Evolutionary conservation across 768 basidiomycete species (phyloP).

Genomic region (Pholiota molesta): DNA sequence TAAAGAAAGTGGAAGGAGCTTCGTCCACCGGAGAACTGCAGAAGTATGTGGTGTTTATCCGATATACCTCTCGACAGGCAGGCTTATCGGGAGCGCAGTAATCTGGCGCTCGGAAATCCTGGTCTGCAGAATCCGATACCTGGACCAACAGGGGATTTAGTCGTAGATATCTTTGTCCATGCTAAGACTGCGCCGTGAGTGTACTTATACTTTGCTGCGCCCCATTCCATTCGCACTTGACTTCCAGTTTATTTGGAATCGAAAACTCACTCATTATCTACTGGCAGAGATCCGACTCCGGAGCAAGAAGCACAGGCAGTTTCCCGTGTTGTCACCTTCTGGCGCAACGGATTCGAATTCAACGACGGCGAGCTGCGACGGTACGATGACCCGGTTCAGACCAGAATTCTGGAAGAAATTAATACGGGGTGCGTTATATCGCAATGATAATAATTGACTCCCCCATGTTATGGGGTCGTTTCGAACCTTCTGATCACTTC

Average conservation of each 20-base stretch:
- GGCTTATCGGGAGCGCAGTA: too few relatives aligned
- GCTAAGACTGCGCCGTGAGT: too few relatives aligned
- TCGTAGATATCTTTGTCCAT: too few relatives aligned
- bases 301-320: slow-evolving; percentile 45
- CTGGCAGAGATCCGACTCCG: neutral
- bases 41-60: too few relatives aligned
- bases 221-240: too few relatives aligned
- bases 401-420: slow-evolving; percentile 71
- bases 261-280: neutral
- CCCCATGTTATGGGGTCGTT: neutral
- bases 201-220: too few relatives aligned
- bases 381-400: slow-evolving; percentile 80
- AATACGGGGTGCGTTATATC: slow-evolving; percentile 64
- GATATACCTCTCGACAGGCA: too few relatives aligned
- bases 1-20: too few relatives aligned
- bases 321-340: slow-evolving; percentile 82
- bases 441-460: neutral
- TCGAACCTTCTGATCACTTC: neutral
- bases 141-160: too few relatives aligned
- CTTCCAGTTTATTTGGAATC: neutral
- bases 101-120: too few relatives aligned
- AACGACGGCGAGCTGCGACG: slow-evolving; percentile 86
- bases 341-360: slow-evolving; percentile 91
- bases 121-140: too few relatives aligned
- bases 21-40: too few relatives aligned